Percentiles rank a stretch among this genome's conserved stretches.
These are phyloP conservation scores for Kwoniella dendrophila DNA, from an alignment of 768 basidiomycete genomes.

Conservation along the genomic window DNA sequence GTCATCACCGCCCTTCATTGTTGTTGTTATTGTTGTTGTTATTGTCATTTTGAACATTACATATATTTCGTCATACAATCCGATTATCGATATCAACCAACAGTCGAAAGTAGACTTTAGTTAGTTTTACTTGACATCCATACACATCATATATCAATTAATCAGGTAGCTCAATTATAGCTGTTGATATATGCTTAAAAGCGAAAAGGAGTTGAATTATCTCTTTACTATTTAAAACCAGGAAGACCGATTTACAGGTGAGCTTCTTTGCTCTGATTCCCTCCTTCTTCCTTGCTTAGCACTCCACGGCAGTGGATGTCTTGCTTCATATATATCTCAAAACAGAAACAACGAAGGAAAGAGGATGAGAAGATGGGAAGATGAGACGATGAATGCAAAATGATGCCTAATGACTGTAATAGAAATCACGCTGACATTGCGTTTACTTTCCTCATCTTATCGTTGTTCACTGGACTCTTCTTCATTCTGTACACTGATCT, in stretches of 20 bases:
- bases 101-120: constrained; percentile 6
- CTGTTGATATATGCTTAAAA: too few relatives aligned
- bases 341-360: too few relatives aligned
- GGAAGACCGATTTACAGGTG: constrained; percentile 8
- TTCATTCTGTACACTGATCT: constrained; percentile 12
- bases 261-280: background rate
- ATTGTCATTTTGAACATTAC: constrained; percentile 10
- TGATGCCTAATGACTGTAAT: too few relatives aligned
- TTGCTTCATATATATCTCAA: background rate
- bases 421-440: constrained; percentile 1
- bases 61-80: background rate
- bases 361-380: too few relatives aligned
- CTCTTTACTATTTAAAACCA: background rate
- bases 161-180: too few relatives aligned
- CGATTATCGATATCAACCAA: background rate
- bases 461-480: constrained; percentile 1
- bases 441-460: background rate
- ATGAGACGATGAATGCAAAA: background rate
- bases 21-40: constrained; percentile 15
- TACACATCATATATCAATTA: background rate
- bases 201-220: background rate
- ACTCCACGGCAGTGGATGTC: background rate
- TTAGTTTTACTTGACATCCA: constrained; percentile 9
- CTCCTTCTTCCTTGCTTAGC: background rate
- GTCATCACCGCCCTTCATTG: constrained; percentile 21